Percentiles rank a stretch among this genome's conserved stretches.
Conservation (phyloP, 1,284 basidiomycete genomes). For the Ustilago tritici region DNA sequence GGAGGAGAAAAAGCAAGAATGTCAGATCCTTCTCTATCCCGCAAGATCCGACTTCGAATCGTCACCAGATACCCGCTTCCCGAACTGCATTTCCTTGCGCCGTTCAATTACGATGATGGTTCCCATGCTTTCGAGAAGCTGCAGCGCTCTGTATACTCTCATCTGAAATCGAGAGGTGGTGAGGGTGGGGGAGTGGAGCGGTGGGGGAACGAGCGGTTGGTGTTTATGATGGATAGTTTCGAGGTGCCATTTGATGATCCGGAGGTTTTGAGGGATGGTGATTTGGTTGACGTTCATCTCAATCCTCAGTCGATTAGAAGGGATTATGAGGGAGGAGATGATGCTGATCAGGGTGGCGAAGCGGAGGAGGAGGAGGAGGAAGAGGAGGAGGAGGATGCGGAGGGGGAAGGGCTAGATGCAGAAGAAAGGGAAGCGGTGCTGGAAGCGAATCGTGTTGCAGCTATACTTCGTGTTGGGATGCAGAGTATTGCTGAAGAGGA, state of each 20-base stretch:
- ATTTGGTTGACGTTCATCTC: conserved; percentile 27
- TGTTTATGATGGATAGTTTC: conserved; percentile 33
- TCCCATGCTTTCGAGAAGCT: conserved; percentile 19
- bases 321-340: background rate
- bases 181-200: background rate
- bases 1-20: background rate
- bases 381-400: conserved; percentile 5
- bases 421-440: conserved; percentile 24
- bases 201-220: conserved; percentile 1
- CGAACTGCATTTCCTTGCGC: conserved; percentile 40
- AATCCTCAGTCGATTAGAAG: background rate
- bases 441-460: conserved; percentile 22
- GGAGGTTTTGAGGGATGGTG: conserved; percentile 44
- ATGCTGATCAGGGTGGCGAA: conserved; percentile 5
- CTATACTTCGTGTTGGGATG: conserved; percentile 21
- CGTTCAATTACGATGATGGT: conserved; percentile 25
- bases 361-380: background rate
- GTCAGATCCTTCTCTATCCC: conserved; percentile 16
- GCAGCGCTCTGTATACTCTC: conserved; percentile 21
- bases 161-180: conserved; percentile 3
- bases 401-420: conserved; percentile 8
- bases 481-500: conserved; percentile 13
- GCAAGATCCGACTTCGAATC: conserved; percentile 36
- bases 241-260: conserved; percentile 44
- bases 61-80: conserved; percentile 39